These are phyloP conservation scores for Neurospora discreta DNA, from an alignment of 495 filamentous ascomycete genomes.

Conservation along the genomic window DNA sequence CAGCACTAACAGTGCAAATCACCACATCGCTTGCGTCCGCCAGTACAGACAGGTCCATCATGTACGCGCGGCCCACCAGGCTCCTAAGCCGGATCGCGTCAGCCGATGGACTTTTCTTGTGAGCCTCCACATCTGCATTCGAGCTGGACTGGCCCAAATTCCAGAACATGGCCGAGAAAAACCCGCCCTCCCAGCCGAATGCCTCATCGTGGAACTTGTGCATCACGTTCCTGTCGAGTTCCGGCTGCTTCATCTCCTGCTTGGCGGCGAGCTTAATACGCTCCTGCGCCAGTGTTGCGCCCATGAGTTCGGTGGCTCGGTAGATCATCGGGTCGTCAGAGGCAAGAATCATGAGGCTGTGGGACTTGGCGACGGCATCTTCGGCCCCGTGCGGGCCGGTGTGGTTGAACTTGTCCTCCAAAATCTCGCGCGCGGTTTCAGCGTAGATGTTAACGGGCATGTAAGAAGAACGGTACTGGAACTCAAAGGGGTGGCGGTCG, in stretches of 20 bases:
- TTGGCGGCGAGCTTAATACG: conserved; percentile 56
- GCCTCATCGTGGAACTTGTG: conserved; percentile 53
- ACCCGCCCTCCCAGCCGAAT: conserved; percentile 66
- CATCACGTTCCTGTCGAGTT: conserved; percentile 25
- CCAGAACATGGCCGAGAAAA: conserved; percentile 61
- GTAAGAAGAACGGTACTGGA: conserved; percentile 54
- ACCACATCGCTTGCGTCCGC: conserved; percentile 47
- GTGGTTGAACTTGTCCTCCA: conserved; percentile 26
- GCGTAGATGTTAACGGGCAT: conserved; percentile 53
- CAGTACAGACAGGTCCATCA: conserved; percentile 60
- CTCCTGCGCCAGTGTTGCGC: conserved; percentile 45
- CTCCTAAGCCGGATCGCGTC: conserved; percentile 47
- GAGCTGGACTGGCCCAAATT: conserved; percentile 38
- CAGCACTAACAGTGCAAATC: conserved; percentile 55
- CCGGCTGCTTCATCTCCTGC: conserved; percentile 26
- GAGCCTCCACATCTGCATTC: conserved; percentile 10
- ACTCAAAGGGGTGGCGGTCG: conserved; percentile 56
- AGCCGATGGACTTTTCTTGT: conserved; percentile 25
- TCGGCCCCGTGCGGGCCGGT: conserved; percentile 22
- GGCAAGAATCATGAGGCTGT: conserved; percentile 45
- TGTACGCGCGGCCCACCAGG: conserved; percentile 57
- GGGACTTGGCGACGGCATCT: conserved; percentile 22
- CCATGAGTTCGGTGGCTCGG: conserved; percentile 40
- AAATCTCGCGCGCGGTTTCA: conserved; percentile 32
- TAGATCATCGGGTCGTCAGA: conserved; percentile 66